Evolutionary conservation across 2,329 filamentous ascomycete species (phyloP).

Genomic region (Venturia nashicola): DNA sequence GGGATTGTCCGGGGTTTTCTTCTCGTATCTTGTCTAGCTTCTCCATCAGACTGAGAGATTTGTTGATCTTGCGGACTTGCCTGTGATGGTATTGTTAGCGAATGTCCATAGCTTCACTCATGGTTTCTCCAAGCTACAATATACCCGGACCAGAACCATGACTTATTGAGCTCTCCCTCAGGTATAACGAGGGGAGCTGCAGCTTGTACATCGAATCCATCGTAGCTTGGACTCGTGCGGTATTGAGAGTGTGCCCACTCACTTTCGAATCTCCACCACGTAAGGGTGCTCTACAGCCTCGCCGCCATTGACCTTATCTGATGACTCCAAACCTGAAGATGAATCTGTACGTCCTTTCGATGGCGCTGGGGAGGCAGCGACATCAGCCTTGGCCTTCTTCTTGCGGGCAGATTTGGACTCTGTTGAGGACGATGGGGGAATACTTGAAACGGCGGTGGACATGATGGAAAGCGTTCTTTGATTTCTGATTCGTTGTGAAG

Average conservation of each 20-base stretch:
- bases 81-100: conserved; percentile 32
- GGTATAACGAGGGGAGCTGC: neutral
- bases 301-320: conserved; percentile 36
- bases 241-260: conserved; percentile 13
- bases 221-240: neutral
- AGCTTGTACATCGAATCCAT: neutral
- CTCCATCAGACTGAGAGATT: conserved; percentile 73
- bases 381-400: conserved; percentile 37
- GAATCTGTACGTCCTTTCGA: conserved; percentile 18
- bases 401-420: conserved; percentile 38
- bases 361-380: conserved; percentile 21
- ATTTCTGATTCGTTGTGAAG: neutral
- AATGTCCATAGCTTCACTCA: neutral
- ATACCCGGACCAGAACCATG: neutral
- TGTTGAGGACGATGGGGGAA: neutral
- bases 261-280: conserved; percentile 87
- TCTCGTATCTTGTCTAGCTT: conserved; percentile 60
- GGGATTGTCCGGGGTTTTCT: conserved; percentile 56
- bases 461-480: neutral
- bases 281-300: conserved; percentile 64
- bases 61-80: conserved; percentile 81
- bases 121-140: neutral
- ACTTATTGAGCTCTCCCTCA: neutral
- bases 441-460: conserved; percentile 1
- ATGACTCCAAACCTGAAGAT: conserved; percentile 14